Base-by-base conservation (phyloP, 768 basidiomycete species). In the Gelatoporia subvermispora region DNA sequence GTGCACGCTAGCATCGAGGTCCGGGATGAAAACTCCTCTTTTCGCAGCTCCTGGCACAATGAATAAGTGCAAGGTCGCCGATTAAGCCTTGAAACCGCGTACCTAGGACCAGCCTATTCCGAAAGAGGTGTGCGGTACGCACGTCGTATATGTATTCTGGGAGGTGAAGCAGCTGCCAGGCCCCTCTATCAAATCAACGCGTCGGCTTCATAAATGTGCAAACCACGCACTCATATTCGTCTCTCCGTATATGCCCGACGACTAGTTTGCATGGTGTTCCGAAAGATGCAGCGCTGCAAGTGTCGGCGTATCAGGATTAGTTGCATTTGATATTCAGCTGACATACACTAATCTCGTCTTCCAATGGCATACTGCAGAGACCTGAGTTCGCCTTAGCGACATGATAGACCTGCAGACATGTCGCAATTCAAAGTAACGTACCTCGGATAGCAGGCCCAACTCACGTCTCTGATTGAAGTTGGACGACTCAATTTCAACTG, bases 131-230 rank as follows among this genome's bases (percentile, higher is more conserved):
- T 25, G 48, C 40, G 10, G 48, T 42, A 16, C 25, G 18, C 17
- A 49, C 48, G 20, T 49, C 48, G 35, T 42, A 49, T 17, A 49
- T 41, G 13, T 24, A 20, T 16, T 49, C 47, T 22, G 41, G 46
- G 16, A 47, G 25, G 22, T 22, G 41, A 11, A 49, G 41, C 10
- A 49, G 41, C 18, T 36, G 31, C 48, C 48, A 49, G 8, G 28
- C n/a, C 15, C 48, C 42, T 38, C 7, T 15, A 39, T 31, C 39
- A 48, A 24, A n/a, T 17, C 28, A 18, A 9, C 35, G 34, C 2
- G 38, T 25, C n/a, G 10, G 4, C 10, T 15, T 40, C 15, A 40
- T 23, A 28, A 41, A n/a, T 8, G 20, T 11, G n/a, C 9, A 20
- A 9, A n/a, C n/a, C 31, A 31, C n/a, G 22, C 23, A 41, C 47